phyloP scores from a whole-genome alignment of 2,329 filamentous ascomycete genomes.

The Botryotinia calthae region DNA sequence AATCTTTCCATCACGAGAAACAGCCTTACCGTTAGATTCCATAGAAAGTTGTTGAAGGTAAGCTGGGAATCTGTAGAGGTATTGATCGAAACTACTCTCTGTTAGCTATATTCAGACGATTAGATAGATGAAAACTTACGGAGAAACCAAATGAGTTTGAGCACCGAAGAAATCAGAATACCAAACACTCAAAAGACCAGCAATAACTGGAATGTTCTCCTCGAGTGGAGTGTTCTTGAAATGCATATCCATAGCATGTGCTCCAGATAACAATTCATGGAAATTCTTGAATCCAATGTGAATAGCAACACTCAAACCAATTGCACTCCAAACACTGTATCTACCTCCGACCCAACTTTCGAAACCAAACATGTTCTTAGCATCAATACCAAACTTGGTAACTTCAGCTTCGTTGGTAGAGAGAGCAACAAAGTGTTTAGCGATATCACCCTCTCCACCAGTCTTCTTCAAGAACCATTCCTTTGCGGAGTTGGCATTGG shows the following conservation, averaged over 20 bases:
- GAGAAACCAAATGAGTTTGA: conserved; percentile 94
- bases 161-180: conserved; percentile 99
- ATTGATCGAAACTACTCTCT: conserved; percentile 85
- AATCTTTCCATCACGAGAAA: conserved; percentile 82
- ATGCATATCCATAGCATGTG: conserved; percentile 97
- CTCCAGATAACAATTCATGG: conserved; percentile 89
- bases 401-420: conserved; percentile 96
- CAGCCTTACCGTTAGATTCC: conserved; percentile 98
- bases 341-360: conserved; percentile 97
- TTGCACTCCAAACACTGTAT: conserved; percentile 99
- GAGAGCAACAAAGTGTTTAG: conserved; percentile 97
- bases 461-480: conserved; percentile 89
- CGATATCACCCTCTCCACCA: conserved; percentile 75
- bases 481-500: conserved; percentile 97
- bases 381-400: conserved; percentile 97
- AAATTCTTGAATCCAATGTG: conserved; percentile 99
- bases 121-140: conserved; percentile 56
- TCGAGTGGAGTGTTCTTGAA: conserved; percentile 88
- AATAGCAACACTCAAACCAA: conserved; percentile 88
- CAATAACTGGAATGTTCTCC: conserved; percentile 92
- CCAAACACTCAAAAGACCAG: conserved; percentile 93
- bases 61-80: conserved; percentile 96
- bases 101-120: conserved; percentile 12
- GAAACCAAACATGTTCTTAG: conserved; percentile 99
- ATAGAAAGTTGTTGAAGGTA: conserved; percentile 99